A percentile compares a stretch with the other conserved stretches of the same genome.
Conservation (phyloP, 441 rosid species). For the Adansonia gregorii region DNA sequence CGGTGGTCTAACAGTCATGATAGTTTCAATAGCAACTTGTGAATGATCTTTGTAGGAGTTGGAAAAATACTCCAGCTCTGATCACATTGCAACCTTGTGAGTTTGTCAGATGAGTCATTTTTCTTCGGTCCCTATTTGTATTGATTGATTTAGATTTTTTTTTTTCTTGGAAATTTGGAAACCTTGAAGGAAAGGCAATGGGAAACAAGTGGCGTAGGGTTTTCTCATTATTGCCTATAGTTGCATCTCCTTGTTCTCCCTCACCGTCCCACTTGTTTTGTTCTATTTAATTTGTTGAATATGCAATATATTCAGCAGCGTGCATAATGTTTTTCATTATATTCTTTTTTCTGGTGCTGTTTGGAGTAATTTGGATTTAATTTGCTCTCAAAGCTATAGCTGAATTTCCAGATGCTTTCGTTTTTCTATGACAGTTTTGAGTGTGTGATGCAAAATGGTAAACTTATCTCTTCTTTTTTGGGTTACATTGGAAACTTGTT, state of each 20-base stretch:
- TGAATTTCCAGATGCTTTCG: background rate
- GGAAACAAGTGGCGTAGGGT: background rate
- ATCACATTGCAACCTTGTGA: slow-evolving; percentile 5
- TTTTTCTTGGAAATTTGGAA: slow-evolving; percentile 17
- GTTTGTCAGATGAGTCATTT: background rate
- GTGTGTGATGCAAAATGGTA: background rate
- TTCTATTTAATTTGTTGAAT: background rate
- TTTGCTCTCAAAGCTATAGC: background rate
- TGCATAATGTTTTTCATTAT: background rate
- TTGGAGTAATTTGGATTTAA: background rate
- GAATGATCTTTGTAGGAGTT: slow-evolving; percentile 33
- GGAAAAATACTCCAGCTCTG: slow-evolving; percentile 21
- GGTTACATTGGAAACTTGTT: no score
- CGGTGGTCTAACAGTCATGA: slow-evolving; percentile 56
- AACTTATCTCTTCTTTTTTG: no score
- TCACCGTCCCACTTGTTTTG: slow-evolving; percentile 34
- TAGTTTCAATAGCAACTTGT: slow-evolving; percentile 43
- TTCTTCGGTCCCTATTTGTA: slow-evolving; percentile 5
- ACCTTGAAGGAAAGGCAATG: background rate
- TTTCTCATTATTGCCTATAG: slow-evolving; percentile 11
- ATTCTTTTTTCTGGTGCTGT: background rate
- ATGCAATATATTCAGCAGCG: slow-evolving; percentile 25
- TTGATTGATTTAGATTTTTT: background rate
- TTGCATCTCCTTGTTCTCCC: background rate
- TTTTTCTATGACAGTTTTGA: no score